These are phyloP conservation scores for Hibiscus mutabilis DNA, from an alignment of 345 rosid genomes.

Conservation along the genomic window DNA sequence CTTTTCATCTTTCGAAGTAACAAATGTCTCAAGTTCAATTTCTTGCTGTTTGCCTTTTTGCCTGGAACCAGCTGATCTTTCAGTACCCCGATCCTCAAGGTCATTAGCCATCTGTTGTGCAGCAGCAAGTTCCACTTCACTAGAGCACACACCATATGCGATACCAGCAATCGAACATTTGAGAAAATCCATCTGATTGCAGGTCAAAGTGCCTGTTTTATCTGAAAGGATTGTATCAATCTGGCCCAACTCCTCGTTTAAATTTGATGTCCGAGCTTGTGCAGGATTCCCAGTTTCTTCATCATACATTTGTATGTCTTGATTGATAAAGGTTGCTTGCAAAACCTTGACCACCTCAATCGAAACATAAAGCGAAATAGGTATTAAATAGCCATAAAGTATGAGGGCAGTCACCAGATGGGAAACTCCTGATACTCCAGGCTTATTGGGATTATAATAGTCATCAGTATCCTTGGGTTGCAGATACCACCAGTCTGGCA, in stretches of 20 bases:
- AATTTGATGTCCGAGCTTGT: constrained; percentile 90
- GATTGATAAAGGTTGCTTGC: constrained; percentile 91
- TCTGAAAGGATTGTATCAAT: constrained; percentile 96
- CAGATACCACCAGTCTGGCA: constrained; percentile 85
- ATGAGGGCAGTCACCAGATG: constrained; percentile 91
- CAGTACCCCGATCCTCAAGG: constrained; percentile 54
- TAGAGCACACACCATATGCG: constrained; percentile 60
- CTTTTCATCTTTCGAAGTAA: constrained; percentile 35
- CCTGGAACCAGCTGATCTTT: constrained; percentile 28
- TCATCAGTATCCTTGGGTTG: constrained; percentile 40
- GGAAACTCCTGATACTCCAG: constrained; percentile 58
- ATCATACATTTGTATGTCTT: constrained; percentile 82
- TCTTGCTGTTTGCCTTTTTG: constrained; percentile 36
- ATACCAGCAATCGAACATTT: constrained; percentile 92
- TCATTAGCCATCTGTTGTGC: constrained; percentile 84
- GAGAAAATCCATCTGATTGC: constrained; percentile 98
- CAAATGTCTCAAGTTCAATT: constrained; percentile 70
- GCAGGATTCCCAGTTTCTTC: constrained; percentile 83
- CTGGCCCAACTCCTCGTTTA: constrained; percentile 99
- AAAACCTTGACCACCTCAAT: constrained; percentile 97
- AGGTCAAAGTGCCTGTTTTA: constrained; percentile 96
- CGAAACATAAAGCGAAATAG: constrained; percentile 93
- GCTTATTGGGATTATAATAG: constrained; percentile 54
- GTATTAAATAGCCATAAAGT: constrained; percentile 92
- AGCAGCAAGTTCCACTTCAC: constrained; percentile 90